These are phyloP conservation scores for Combretum micranthum DNA, from an alignment of 345 rosid genomes.

Conservation along the genomic window DNA sequence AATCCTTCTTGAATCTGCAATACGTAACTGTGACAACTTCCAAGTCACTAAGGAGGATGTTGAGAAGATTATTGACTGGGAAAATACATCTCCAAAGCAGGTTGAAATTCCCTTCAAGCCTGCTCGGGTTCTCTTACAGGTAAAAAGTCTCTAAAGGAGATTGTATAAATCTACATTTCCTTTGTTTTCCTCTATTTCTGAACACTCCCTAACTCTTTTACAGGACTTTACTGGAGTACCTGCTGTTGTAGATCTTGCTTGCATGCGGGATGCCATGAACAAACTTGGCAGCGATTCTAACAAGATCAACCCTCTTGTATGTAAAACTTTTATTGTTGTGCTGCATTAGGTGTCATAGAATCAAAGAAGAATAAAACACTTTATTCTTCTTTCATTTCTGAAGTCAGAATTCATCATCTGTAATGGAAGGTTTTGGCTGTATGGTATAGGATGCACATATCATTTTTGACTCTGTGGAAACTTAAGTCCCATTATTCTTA, in stretches of 20 bases:
- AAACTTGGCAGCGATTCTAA: constrained; percentile 62
- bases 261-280: constrained; percentile 82
- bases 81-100: constrained; percentile 44
- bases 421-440: too few relatives aligned
- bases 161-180: background rate
- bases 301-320: constrained; percentile 88
- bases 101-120: constrained; percentile 94
- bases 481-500: too few relatives aligned
- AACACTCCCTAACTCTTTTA: background rate
- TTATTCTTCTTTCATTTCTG: background rate
- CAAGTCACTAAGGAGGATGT: constrained; percentile 74
- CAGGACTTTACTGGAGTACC: constrained; percentile 93
- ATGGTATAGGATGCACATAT: too few relatives aligned
- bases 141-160: constrained; percentile 5
- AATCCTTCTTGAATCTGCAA: constrained; percentile 79
- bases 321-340: constrained; percentile 5
- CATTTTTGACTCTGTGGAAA: too few relatives aligned
- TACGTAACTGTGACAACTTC: constrained; percentile 74
- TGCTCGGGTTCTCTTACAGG: constrained; percentile 80
- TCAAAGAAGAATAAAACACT: background rate
- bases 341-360: background rate
- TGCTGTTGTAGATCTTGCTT: constrained; percentile 80
- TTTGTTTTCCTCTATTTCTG: background rate
- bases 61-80: constrained; percentile 85
- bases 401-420: too few relatives aligned